Percentiles rank a stretch among this genome's conserved stretches.
phyloP scores from a whole-genome alignment of 2,329 filamentous ascomycete species.

The Colletotrichum musicola region DNA sequence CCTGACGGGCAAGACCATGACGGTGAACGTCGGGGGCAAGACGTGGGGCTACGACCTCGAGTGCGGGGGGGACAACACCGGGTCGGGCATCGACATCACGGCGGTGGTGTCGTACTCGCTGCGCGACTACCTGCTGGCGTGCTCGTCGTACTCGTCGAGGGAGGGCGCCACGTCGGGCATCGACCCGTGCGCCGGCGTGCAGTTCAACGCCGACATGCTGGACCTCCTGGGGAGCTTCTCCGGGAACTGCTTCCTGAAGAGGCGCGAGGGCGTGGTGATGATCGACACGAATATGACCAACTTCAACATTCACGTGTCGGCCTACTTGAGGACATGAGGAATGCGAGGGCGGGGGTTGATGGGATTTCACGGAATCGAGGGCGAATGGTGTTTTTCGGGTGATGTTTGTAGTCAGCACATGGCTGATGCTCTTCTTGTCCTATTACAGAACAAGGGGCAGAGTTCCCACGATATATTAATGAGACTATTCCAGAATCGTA shows the following conservation, averaged over 20 bases:
- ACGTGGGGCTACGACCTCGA: slow-evolving; percentile 1
- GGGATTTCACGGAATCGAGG: no score
- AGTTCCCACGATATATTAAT: no score
- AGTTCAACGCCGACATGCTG: slow-evolving; percentile 16
- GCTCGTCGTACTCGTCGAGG: slow-evolving; percentile 21
- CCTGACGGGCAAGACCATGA: slow-evolving; percentile 9
- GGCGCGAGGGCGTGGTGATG: neutral
- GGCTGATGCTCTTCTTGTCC: no score
- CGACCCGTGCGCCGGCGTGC: slow-evolving; percentile 12
- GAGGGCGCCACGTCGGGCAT: neutral
- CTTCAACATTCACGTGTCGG: neutral
- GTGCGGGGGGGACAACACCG: slow-evolving; percentile 9
- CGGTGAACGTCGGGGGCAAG: slow-evolving; percentile 7
- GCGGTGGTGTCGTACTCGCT: slow-evolving; percentile 20
- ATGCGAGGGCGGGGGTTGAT: no score
- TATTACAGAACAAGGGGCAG: no score
- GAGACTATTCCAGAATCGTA: neutral
- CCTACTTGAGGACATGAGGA: neutral
- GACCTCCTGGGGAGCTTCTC: neutral
- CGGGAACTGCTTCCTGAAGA: slow-evolving; percentile 36
- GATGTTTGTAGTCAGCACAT: no score
- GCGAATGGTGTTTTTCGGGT: no score
- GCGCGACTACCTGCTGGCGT: slow-evolving; percentile 28
- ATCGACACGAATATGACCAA: neutral
- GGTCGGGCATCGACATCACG: slow-evolving; percentile 15